Evolutionary conservation across 2,329 filamentous ascomycete genomes (phyloP).

Genomic region (Colletotrichum cereale): DNA sequence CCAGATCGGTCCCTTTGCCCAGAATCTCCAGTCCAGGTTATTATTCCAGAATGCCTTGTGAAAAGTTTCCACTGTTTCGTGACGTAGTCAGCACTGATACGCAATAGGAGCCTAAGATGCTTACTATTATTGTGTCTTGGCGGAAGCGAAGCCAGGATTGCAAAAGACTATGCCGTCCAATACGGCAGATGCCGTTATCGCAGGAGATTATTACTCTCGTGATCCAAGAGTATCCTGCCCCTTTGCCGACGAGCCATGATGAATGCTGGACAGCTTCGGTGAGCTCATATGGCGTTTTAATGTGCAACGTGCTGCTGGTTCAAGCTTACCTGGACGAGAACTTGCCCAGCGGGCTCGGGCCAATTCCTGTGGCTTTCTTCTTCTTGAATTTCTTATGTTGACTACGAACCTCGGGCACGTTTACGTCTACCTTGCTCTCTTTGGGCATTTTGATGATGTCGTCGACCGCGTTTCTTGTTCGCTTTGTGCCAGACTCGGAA

Average conservation of each 20-base stretch:
- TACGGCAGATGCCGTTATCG: too few relatives aligned
- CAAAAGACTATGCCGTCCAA: fast-evolving
- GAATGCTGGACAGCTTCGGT: background rate
- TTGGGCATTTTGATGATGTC: too few relatives aligned
- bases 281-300: background rate
- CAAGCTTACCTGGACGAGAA: background rate
- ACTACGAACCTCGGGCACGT: background rate
- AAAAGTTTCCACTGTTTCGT: background rate
- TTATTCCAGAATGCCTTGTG: background rate
- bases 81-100: background rate
- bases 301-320: background rate
- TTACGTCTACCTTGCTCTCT: too few relatives aligned
- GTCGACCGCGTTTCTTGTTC: background rate
- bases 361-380: background rate
- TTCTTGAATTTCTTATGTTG: background rate
- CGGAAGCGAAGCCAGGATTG: background rate
- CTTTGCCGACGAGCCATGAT: background rate
- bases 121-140: background rate
- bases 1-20: too few relatives aligned
- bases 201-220: background rate
- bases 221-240: too few relatives aligned
- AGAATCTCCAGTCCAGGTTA: too few relatives aligned
- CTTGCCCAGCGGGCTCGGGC: background rate
- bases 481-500: background rate
- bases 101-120: background rate